Evolutionary conservation across 805 yeast genomes (phyloP).

Genomic region (Teunomyces barrocoloradensis): DNA sequence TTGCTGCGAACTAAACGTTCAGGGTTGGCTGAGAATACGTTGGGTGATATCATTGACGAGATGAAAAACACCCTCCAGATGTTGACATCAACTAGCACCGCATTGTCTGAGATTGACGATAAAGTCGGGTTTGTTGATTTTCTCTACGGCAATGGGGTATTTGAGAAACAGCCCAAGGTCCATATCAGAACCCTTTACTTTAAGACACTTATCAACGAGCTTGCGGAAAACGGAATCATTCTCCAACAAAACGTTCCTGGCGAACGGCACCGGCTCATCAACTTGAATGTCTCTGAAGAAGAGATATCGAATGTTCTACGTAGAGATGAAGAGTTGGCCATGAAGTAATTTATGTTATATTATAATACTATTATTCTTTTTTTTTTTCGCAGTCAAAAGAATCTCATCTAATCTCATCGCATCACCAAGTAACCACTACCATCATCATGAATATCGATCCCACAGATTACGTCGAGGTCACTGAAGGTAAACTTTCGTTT

Average conservation of each 20-base stretch:
- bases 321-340: constrained; percentile 7
- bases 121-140: constrained; percentile 30
- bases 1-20: constrained; percentile 62
- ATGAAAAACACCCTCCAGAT: constrained; percentile 51
- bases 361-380: no score
- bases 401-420: background rate
- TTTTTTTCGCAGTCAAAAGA: background rate
- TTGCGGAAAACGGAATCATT: constrained; percentile 77
- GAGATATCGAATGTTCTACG: constrained; percentile 62
- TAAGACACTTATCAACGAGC: constrained; percentile 58
- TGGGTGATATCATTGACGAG: constrained; percentile 82
- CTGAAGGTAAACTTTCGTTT: constrained; percentile 40
- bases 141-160: constrained; percentile 23
- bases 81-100: constrained; percentile 27
- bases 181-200: constrained; percentile 58
- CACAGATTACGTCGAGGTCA: constrained; percentile 55
- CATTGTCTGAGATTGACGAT: constrained; percentile 15
- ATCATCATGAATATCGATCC: constrained; percentile 38
- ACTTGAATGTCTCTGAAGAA: constrained; percentile 67
- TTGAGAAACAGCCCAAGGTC: constrained; percentile 6
- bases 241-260: constrained; percentile 64
- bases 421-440: background rate
- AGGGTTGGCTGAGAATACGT: constrained; percentile 64
- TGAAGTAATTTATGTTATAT: background rate
- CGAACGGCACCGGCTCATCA: constrained; percentile 63